Evolutionary conservation across 805 yeast genomes (phyloP), one percentile per base, ranked within the genome.

Genomic region (Candida verbasci): DNA sequence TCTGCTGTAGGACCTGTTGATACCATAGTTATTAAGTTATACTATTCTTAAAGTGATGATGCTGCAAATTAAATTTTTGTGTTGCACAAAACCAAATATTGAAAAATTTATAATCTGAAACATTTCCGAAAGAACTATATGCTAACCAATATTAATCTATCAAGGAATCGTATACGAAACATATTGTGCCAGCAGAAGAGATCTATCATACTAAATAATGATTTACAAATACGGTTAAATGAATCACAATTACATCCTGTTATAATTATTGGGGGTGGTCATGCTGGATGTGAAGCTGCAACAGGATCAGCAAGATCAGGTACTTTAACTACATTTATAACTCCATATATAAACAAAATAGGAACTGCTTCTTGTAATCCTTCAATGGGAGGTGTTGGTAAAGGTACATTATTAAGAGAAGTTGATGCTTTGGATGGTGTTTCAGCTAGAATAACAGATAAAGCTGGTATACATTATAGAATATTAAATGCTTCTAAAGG

Each of bases 351-450:
- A 23, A 55, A 68, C 20, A 85, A 86, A 52, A 80, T 93, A 10
- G 99, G 99, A 0, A 84, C 94, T 0, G 93, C 97, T 15, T 87
- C 96, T 1, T 93, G 99, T 58, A 93, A 93, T 55, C 99, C 99
- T 8, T 88, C 86, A 29, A 86, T 88, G 82, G 99, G 98, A 24
- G 99, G 99, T 43, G 89, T 93, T 38, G 99, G 98, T 1, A 93
- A 93, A 53, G 99, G 98, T 11, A 91, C 96, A 0, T 63, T 93
- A 28, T 63, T 93, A 25, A 74, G 86, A 46, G 99, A 93, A 61
- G 87, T 93, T 10, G 99, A 93, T 65, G 97, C 99, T 0, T 63
- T 93, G 30, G 99, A 91, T 57, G 99, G 99, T 7, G 84, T 91
- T 1, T 79, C 94, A 4, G 80, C 89, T 0, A 68, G 75, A 40